Evolutionary conservation across 805 yeast genomes (phyloP), one percentile per base, ranked within the genome.

Genomic region (Suhomyces kilbournensis): DNA sequence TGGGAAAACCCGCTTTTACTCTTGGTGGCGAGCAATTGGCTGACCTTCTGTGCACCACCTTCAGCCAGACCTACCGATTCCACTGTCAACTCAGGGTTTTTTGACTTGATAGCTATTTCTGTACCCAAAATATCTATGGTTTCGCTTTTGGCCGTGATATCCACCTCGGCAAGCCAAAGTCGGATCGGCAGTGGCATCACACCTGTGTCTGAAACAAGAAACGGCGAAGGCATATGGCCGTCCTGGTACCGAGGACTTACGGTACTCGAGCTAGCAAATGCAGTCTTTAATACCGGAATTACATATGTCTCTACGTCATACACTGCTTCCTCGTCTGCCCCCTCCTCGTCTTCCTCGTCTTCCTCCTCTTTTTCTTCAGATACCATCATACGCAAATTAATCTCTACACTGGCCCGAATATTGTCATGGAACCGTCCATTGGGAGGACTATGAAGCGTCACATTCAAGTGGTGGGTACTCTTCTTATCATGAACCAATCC

Each of bases 1-100:
- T 74, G 76, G 0, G 74, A 63, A 32, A 66, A 67, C 14, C 74
- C 75, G 54, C 69, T 74, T 44, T 63, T 67, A 44, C 77, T 71
- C 25, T 61, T 60, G 2, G 81, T 75, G 34, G 63, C 55, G 53
- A 76, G 73, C 12, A 55, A 47, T 35, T 69, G 67, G 28, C 35
- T 22, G 4, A 52, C 35, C 3, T 9, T 14, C 17, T 7, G 20
- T 4, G 49, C 50, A 4, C 19, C 23, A 32, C 40, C 23, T 20
- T 45, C 44, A 8, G 49, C 17, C 17, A 46, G 51, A 2, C 51
- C 60, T 1, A 55, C 43, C 42, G 52, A 26, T 6, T 64, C 64
- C 0, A 70, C 53, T 3, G 57, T 25, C n/a, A 72, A 49, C 26
- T 68, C 76, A 1, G 64, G 57, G 42, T 63, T 68, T 32, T 60